phyloP scores from a whole-genome alignment of 495 filamentous ascomycete species.

The Neurospora terricola region DNA sequence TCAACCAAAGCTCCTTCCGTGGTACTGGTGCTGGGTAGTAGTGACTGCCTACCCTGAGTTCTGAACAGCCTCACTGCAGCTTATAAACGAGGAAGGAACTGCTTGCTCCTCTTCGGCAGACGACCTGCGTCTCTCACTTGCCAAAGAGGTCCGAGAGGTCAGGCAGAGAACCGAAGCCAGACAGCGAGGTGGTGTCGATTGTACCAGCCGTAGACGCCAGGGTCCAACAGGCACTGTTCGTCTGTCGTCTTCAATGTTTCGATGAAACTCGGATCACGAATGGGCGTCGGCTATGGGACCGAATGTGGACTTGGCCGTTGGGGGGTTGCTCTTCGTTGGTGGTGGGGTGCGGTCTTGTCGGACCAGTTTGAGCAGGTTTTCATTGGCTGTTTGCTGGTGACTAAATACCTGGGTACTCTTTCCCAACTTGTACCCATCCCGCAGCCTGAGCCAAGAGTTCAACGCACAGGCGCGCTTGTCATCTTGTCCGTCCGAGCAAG shows the following conservation, averaged over 20 bases:
- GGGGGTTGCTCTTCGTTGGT: conserved; percentile 9
- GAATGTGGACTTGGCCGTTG: background rate
- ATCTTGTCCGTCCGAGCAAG: background rate
- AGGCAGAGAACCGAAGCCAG: background rate
- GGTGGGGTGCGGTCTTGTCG: conserved; percentile 30
- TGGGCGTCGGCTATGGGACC: background rate
- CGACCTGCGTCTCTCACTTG: background rate
- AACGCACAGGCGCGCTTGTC: background rate
- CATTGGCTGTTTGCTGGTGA: conserved; percentile 26
- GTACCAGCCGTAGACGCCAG: background rate
- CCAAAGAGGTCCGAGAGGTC: background rate
- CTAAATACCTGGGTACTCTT: background rate
- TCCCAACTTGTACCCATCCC: background rate
- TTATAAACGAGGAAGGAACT: background rate
- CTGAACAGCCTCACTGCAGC: background rate
- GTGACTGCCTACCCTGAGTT: background rate
- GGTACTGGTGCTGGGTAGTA: background rate
- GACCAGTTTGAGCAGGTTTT: conserved; percentile 41
- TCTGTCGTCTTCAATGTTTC: background rate
- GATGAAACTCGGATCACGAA: background rate
- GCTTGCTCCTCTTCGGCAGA: background rate
- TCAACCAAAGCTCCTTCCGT: background rate
- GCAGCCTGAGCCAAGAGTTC: background rate
- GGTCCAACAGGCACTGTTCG: background rate
- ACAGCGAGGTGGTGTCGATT: background rate